Evolutionary conservation across 2,329 filamentous ascomycete genomes (phyloP).

Genomic region (Calonectria honghensis): DNA sequence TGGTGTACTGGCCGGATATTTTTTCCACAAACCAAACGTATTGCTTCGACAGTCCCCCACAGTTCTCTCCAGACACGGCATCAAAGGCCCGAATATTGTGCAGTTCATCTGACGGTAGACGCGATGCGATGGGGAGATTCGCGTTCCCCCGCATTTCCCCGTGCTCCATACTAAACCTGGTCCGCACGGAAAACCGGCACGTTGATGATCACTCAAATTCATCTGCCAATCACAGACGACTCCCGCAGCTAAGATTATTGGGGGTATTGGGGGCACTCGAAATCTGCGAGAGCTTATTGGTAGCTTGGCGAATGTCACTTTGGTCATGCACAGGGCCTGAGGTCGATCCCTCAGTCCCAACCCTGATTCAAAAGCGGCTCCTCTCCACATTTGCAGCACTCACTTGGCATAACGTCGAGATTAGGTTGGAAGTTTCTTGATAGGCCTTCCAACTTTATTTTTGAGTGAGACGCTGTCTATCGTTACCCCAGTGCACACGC

Average conservation of each 20-base stretch:
- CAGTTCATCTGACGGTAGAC: not conserved
- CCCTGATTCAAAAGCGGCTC: not conserved
- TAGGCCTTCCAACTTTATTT: not conserved
- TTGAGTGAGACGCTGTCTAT: not conserved
- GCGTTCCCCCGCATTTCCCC: not conserved
- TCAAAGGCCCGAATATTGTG: not conserved
- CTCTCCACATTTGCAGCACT: slow-evolving; percentile 4
- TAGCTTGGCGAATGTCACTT: not conserved
- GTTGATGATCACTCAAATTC: not conserved
- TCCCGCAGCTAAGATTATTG: not conserved
- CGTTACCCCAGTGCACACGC: not conserved
- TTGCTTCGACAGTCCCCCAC: not conserved
- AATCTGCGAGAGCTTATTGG: not conserved
- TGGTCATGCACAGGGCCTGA: not conserved
- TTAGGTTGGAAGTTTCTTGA: not conserved
- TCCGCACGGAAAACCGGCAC: slow-evolving; percentile 4
- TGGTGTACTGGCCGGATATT: not conserved
- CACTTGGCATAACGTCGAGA: not conserved
- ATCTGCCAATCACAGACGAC: not conserved
- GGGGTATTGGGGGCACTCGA: not conserved
- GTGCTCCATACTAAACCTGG: not conserved
- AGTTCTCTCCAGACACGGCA: not conserved
- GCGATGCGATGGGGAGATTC: not conserved
- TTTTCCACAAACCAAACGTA: not conserved
- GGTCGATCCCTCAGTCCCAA: not conserved